A percentile compares a stretch with the other conserved stretches of the same genome.
phyloP scores from a whole-genome alignment of 1,284 basidiomycete genomes.

The Trichosporon faecale region DNA sequence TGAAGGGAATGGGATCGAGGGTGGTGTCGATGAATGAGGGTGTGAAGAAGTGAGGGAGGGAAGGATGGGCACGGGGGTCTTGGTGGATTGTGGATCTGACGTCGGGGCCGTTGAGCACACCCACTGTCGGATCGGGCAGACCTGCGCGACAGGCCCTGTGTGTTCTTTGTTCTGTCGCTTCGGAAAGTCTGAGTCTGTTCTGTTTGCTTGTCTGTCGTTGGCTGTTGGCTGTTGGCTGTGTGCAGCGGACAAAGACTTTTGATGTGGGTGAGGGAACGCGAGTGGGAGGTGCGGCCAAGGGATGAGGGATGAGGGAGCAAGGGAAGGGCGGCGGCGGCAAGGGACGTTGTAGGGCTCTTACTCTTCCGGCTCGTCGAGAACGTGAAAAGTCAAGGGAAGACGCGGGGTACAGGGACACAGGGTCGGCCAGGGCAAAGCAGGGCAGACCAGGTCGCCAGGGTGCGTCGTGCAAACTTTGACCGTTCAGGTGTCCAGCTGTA shows the following conservation, averaged over 20 bases:
- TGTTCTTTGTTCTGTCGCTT: not conserved
- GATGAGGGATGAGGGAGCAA: no score
- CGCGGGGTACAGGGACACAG: conserved; percentile 3
- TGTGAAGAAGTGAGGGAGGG: not conserved
- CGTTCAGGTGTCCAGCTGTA: not conserved
- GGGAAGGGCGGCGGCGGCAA: not conserved
- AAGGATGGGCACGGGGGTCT: not conserved
- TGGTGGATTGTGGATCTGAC: not conserved
- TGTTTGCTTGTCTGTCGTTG: no score
- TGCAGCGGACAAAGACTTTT: not conserved
- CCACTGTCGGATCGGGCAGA: not conserved
- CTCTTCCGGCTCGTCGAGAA: not conserved
- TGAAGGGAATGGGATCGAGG: not conserved
- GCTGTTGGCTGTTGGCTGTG: no score
- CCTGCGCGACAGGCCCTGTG: no score
- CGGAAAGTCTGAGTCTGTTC: not conserved
- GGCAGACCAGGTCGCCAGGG: no score
- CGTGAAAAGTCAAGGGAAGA: conserved; percentile 5
- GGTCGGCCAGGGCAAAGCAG: no score
- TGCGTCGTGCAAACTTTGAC: conserved; percentile 3
- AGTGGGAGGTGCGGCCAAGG: no score
- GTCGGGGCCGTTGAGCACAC: not conserved
- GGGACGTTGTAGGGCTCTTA: not conserved
- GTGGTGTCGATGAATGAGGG: not conserved
- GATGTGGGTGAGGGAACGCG: not conserved